Evolutionary conservation across 805 yeast species (phyloP), one percentile per base, ranked within the genome.

Genomic region (Metschnikowia gelsemii): DNA sequence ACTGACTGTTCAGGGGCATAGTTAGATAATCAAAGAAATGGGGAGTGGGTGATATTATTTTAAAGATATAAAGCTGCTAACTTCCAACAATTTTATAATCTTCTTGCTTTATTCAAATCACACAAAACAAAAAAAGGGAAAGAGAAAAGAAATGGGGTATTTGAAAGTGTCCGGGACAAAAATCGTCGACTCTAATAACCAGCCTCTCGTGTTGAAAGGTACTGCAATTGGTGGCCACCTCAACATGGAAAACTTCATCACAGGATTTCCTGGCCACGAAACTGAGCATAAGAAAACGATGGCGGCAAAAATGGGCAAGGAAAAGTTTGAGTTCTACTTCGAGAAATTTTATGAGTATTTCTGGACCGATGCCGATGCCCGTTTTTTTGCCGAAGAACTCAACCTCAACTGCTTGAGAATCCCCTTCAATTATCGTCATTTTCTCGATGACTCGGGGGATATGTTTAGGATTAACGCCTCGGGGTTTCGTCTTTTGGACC

Each of bases 191-290:
- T 60, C 53, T 13, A 52, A 56, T 9, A 78, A 64, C 5, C 40
- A 47, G 4, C 62, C 65, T 8, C 64, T 75, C 5, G 67, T 75
- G 14, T 64, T 75, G 41, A 69, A 65, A 43, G 80, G 79, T 13
- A 56, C 75, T 26, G 78, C 76, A 38, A 63, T 61, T 22, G 79
- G 79, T 33, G 78, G 78, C 32, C 76, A 70, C 45, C 64, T 75
- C 45, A 75, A 75, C 55, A 75, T 75, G 79, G 79, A 75, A 56
- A 75, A 75, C 56, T 75, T 75, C 67, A 75, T 75, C 49, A 75
- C 78, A 20, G 79, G 79, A 4, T 75, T 68, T 46, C 77, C 79
- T 8, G 79, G 79, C 3, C 76, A 70, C 49, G 80, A 75, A 51
- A 65, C 75, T 16, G 78, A 75, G 50, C 77, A 73, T 50, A 73